Evolutionary conservation across 805 yeast species (phyloP), one percentile per base, ranked within the genome.

Genomic region (Cyberlindnera xishuangbannaensis): DNA sequence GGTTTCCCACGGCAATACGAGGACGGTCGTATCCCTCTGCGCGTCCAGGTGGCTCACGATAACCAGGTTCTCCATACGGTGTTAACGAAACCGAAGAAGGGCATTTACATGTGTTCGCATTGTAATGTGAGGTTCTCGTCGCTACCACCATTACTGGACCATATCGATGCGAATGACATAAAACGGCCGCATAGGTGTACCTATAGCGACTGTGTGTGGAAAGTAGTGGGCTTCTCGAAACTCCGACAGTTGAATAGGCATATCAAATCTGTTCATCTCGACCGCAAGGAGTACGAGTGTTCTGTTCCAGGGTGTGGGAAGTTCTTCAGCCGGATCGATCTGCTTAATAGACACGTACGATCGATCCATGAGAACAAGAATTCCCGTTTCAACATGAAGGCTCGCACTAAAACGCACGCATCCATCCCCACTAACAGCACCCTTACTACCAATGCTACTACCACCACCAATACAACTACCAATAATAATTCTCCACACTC

Each of bases 271-370:
- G 50, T 52, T 7, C 57, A 52, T 28, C 41, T 31, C 39, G 48
- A 45, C 33, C 40, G 41, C 45, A 56, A 50, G 53, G 60, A 61
- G 14, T 84, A 84, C 50, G 56, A 55, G 16, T 90, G 98, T 53
- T 49, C 59, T 21, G 87, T 96, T 90, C 55, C 67, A 8, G 81
- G 73, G 4, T 90, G 98, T 57, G 71, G 69, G 15, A 72, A 95
- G 27, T 52, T 56, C 24, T 90, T 92, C 50, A 60, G 72, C 5
- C 58, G 51, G 37, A 39, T 44, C 28, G 69, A 63, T 31, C 50
- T 62, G 12, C 39, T 58, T 26, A 56, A 56, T 28, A 47, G 69
- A 15, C 69, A 63, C 35, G 40, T 43, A 13, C 43, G 44, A 29
- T 46, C 56, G 15, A 65, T 61, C 18, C 69, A 63, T 38, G 64